A percentile compares a stretch with the other conserved stretches of the same genome.
These are phyloP conservation scores for Arabidopsis suecica DNA, from an alignment of 345 rosid species.

Conservation along the genomic window DNA sequence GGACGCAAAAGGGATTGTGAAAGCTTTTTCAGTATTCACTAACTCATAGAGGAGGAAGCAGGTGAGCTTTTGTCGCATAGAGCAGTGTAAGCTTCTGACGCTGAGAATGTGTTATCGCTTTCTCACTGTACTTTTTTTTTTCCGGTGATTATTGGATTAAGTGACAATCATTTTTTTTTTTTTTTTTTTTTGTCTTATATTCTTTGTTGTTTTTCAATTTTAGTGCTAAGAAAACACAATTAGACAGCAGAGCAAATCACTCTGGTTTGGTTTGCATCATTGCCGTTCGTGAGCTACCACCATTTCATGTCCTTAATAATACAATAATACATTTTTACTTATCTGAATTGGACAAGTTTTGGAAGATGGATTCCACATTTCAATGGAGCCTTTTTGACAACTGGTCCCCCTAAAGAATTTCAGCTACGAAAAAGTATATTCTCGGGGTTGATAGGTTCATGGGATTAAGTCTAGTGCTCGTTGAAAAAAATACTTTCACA, in stretches of 20 bases:
- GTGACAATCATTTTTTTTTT: neutral
- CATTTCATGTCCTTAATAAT: conserved; percentile 10
- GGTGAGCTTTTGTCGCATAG: conserved; percentile 45
- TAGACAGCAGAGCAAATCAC: conserved; percentile 38
- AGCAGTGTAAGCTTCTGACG: conserved; percentile 35
- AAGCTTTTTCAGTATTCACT: neutral
- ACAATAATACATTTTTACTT: neutral
- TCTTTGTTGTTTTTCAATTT: neutral
- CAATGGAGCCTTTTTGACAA: neutral
- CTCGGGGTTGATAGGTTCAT: conserved; percentile 19
- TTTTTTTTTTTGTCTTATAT: no score
- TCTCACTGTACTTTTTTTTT: neutral
- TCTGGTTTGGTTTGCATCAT: conserved; percentile 7
- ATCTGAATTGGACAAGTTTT: neutral
- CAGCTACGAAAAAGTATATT: conserved; percentile 19
- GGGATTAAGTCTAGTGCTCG: conserved; percentile 12
- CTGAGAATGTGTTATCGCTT: conserved; percentile 38
- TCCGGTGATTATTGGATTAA: neutral
- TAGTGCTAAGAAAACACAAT: neutral
- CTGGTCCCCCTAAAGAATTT: conserved; percentile 29
- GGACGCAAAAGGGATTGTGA: neutral
- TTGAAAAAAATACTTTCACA: neutral
- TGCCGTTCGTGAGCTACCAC: conserved; percentile 33
- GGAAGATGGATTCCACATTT: conserved; percentile 28
- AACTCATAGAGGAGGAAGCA: conserved; percentile 21